These are phyloP conservation scores for Russula vinacea DNA, from an alignment of 768 basidiomycete species.

Conservation along the genomic window DNA sequence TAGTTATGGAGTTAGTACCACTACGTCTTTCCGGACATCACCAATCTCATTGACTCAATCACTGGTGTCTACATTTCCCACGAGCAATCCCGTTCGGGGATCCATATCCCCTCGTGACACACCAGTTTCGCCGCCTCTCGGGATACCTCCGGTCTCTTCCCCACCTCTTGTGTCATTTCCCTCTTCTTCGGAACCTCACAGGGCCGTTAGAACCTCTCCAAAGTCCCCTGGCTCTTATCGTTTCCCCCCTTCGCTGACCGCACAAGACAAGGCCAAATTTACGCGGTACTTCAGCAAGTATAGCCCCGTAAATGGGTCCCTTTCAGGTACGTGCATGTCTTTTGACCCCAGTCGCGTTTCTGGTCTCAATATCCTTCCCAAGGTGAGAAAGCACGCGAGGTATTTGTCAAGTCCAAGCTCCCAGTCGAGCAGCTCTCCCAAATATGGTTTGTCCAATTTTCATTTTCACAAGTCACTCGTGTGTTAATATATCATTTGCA, in stretches of 20 bases:
- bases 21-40: slow-evolving; percentile 39
- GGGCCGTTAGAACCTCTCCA: slow-evolving; percentile 47
- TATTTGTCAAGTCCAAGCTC: slow-evolving; percentile 90
- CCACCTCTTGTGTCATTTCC: slow-evolving; percentile 50
- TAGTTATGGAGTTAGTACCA: neutral
- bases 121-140: slow-evolving; percentile 31
- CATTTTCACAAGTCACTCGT: neutral
- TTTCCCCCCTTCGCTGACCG: slow-evolving; percentile 61
- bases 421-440: slow-evolving; percentile 82
- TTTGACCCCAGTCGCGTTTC: neutral
- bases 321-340: slow-evolving; percentile 55
- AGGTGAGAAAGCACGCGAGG: slow-evolving; percentile 86
- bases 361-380: slow-evolving; percentile 7
- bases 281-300: slow-evolving; percentile 68
- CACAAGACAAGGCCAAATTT: slow-evolving; percentile 85
- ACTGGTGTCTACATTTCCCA: slow-evolving; percentile 40
- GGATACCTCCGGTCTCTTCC: slow-evolving; percentile 39
- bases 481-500: slow-evolving; percentile 35
- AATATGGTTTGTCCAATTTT: slow-evolving; percentile 66
- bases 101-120: slow-evolving; percentile 30
- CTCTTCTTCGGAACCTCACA: slow-evolving; percentile 52
- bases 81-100: slow-evolving; percentile 41
- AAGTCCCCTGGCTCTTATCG: slow-evolving; percentile 52
- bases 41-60: slow-evolving; percentile 29
- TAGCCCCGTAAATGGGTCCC: slow-evolving; percentile 69